phyloP scores from a whole-genome alignment of 306 rosid species.

The Gastrolobium villosum region DNA sequence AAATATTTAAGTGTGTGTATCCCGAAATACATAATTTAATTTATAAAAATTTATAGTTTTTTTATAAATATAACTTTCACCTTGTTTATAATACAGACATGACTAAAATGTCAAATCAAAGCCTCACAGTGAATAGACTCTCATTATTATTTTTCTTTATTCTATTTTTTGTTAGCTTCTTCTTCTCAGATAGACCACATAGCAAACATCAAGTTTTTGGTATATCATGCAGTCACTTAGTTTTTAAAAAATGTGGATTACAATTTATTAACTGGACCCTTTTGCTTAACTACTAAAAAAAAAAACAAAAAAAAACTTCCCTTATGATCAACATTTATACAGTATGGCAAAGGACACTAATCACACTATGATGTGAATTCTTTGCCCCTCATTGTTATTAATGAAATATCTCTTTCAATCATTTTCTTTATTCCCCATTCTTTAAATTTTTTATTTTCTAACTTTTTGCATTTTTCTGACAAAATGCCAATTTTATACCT shows the following conservation, averaged over 20 bases:
- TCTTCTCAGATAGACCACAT: not conserved
- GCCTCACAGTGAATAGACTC: not conserved
- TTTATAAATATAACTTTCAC: too few species aligned
- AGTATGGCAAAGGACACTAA: slow-evolving; percentile 21
- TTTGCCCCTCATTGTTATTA: slow-evolving; percentile 36
- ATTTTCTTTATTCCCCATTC: slow-evolving; percentile 37
- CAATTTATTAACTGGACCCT: slow-evolving; percentile 2
- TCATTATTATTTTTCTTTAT: not conserved
- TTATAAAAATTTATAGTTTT: too few species aligned
- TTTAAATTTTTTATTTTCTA: not conserved
- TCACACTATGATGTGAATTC: slow-evolving; percentile 9
- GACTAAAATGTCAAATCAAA: slow-evolving; percentile 8
- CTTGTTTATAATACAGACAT: not conserved
- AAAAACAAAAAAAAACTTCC: not conserved
- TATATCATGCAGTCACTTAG: not conserved
- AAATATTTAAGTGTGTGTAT: too few species aligned
- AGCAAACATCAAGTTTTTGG: not conserved
- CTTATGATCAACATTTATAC: slow-evolving; percentile 35
- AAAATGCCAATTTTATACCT: slow-evolving; percentile 35
- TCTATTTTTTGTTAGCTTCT: not conserved
- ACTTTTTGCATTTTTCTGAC: slow-evolving; percentile 8
- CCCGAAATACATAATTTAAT: too few species aligned
- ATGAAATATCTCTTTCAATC: slow-evolving; percentile 49
- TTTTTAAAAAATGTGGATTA: not conserved
- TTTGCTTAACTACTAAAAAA: slow-evolving; percentile 21